Percentiles rank a stretch among this genome's conserved stretches.
Conservation (phyloP, 2,329 filamentous ascomycete species). For the Colletotrichum eleusines region DNA sequence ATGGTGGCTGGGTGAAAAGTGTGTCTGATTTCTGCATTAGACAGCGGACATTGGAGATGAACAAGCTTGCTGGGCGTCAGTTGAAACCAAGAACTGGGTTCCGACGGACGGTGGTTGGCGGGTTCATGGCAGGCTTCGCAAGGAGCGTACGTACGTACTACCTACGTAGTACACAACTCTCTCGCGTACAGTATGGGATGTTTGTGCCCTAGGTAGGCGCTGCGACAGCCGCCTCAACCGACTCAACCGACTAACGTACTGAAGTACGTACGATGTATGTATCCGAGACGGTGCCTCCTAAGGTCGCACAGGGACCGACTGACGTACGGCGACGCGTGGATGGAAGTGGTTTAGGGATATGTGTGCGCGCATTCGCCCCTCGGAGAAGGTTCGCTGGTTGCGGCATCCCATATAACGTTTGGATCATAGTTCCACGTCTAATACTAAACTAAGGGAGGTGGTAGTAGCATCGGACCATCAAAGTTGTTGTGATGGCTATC, state of each 20-base stretch:
- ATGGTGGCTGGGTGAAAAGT: conserved; percentile 22
- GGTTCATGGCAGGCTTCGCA: background rate
- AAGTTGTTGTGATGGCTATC: background rate
- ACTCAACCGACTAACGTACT: too few relatives aligned
- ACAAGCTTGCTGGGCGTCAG: conserved; percentile 16
- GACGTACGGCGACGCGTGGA: conserved; percentile 13
- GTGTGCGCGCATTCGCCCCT: background rate
- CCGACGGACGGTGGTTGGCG: conserved; percentile 1
- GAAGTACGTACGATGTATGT: too few relatives aligned
- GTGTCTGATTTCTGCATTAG: conserved; percentile 12
- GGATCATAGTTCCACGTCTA: background rate
- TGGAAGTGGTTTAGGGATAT: background rate
- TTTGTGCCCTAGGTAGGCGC: conserved; percentile 3
- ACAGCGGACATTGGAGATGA: background rate
- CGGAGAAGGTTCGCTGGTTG: conserved; percentile 1
- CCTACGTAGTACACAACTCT: too few relatives aligned
- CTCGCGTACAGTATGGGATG: too few relatives aligned
- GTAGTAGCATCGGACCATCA: background rate
- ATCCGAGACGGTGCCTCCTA: too few relatives aligned
- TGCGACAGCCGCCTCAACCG: too few relatives aligned
- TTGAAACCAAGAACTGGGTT: conserved; percentile 13
- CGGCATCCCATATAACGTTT: conserved; percentile 18
- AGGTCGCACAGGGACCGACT: too few relatives aligned
- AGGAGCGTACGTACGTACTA: background rate
- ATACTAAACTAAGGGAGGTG: background rate